phyloP scores from a whole-genome alignment of 306 rosid species.

The Gastrolobium bilobum region DNA sequence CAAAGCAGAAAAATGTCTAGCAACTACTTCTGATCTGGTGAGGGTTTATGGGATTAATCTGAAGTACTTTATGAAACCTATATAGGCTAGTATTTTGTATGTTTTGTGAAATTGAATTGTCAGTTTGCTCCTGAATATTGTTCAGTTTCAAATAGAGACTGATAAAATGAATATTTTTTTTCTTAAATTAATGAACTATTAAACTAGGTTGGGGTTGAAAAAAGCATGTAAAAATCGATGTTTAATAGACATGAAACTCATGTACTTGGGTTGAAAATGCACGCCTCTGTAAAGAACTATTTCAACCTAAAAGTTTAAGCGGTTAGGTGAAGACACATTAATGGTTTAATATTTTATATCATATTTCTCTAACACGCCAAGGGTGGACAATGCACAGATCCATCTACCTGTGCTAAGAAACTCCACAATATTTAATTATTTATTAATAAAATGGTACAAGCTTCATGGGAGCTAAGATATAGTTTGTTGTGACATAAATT shows the following conservation, averaged over 20 bases:
- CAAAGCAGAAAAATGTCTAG: constrained; percentile 30
- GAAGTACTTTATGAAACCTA: constrained; percentile 24
- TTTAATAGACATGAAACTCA: not conserved
- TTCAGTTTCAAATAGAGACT: constrained; percentile 23
- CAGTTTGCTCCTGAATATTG: not conserved
- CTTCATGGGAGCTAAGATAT: not conserved
- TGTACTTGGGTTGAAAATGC: not conserved
- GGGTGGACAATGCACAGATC: no score
- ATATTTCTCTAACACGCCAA: no score
- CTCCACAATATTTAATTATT: no score
- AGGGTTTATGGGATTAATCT: constrained; percentile 26
- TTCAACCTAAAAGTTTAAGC: no score
- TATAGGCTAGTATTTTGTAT: constrained; percentile 39
- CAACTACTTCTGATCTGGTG: constrained; percentile 2
- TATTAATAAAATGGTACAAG: not conserved
- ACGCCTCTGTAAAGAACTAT: not conserved
- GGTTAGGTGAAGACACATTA: no score
- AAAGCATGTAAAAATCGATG: constrained; percentile 2
- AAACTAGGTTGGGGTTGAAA: not conserved
- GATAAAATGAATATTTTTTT: constrained; percentile 15
- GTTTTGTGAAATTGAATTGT: constrained; percentile 16
- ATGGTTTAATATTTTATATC: no score
- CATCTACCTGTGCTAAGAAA: no score
- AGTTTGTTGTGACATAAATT: constrained; percentile 25
- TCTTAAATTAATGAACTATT: constrained; percentile 20